Conservation (phyloP, 2,329 filamentous ascomycete genomes). For the Cladosporium phlei region DNA sequence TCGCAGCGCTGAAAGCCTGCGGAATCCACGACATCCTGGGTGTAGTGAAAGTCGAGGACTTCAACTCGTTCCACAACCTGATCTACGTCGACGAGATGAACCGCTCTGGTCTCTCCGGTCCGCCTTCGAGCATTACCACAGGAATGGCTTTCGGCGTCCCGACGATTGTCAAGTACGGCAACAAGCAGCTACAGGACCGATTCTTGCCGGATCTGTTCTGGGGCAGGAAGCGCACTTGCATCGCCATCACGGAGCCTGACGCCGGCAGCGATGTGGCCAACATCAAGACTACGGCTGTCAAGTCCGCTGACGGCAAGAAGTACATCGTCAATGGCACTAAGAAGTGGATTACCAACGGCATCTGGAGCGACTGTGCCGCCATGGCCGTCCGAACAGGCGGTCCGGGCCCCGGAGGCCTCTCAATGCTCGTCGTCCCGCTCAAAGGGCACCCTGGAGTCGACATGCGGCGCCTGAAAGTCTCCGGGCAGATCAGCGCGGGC, state of each 20-base stretch:
- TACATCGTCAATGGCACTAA: conserved; percentile 72
- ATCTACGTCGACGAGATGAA: conserved; percentile 70
- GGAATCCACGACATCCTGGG: conserved; percentile 64
- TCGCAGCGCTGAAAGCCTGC: conserved; percentile 60
- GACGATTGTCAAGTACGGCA: conserved; percentile 66
- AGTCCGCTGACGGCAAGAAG: conserved; percentile 58
- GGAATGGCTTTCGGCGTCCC: conserved; percentile 70
- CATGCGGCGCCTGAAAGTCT: conserved; percentile 64
- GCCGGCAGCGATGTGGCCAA: conserved; percentile 71
- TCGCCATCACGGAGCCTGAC: conserved; percentile 74
- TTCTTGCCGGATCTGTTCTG: conserved; percentile 65
- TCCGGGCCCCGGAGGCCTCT: conserved; percentile 58
- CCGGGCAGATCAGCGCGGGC: conserved; percentile 60
- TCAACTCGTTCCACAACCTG: conserved; percentile 64
- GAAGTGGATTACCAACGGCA: conserved; percentile 75
- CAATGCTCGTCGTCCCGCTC: conserved; percentile 65
- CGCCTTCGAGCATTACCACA: conserved; percentile 60
- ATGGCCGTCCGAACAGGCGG: conserved; percentile 73
- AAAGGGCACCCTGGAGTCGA: conserved; percentile 61
- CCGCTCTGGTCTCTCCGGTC: conserved; percentile 60
- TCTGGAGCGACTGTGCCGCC: conserved; percentile 62
- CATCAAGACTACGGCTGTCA: conserved; percentile 63
- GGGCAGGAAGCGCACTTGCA: conserved; percentile 63
- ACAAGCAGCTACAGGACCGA: conserved; percentile 55
- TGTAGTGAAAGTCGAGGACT: conserved; percentile 65